Evolutionary conservation across 495 filamentous ascomycete species (phyloP).

Genomic region (Corynascus novoguineensis): DNA sequence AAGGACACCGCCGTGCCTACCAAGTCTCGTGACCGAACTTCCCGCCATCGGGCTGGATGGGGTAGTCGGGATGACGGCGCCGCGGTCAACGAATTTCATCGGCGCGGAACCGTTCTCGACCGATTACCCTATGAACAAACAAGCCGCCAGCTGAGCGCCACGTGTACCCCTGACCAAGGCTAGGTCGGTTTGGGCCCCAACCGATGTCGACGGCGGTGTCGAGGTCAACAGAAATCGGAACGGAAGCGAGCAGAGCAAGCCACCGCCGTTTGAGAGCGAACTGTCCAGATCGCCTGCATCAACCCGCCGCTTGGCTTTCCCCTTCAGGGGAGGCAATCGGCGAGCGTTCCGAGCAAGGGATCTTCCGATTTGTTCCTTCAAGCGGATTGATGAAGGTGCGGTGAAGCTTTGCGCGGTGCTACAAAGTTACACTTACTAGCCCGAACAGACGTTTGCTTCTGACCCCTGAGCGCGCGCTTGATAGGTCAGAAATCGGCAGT

Average conservation of each 20-base stretch:
- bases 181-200: slow-evolving; percentile 6
- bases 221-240: slow-evolving; percentile 6
- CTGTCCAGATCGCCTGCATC: slow-evolving; percentile 5
- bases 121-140: neutral
- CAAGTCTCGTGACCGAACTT: neutral
- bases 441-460: slow-evolving; percentile 1
- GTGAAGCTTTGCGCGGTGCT: slow-evolving; percentile 16
- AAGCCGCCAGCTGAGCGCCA: slow-evolving; percentile 17
- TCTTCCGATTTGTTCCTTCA: neutral
- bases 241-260: neutral
- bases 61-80: neutral
- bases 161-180: slow-evolving; percentile 20
- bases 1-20: slow-evolving; percentile 3
- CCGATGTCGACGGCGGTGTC: slow-evolving; percentile 10
- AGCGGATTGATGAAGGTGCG: slow-evolving; percentile 22
- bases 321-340: slow-evolving; percentile 3
- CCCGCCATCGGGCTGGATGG: slow-evolving; percentile 1
- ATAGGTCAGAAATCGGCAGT: slow-evolving; percentile 3
- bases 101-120: slow-evolving; percentile 6
- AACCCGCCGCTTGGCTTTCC: slow-evolving; percentile 10
- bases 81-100: neutral
- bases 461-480: neutral
- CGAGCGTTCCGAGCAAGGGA: slow-evolving; percentile 14
- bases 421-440: no score
- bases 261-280: slow-evolving; percentile 11